Percentiles rank a stretch among this genome's conserved stretches.
Evolutionary conservation across 192 early-diverging fungal genomes (phyloP).

Genomic region (Backusella australiensis): DNA sequence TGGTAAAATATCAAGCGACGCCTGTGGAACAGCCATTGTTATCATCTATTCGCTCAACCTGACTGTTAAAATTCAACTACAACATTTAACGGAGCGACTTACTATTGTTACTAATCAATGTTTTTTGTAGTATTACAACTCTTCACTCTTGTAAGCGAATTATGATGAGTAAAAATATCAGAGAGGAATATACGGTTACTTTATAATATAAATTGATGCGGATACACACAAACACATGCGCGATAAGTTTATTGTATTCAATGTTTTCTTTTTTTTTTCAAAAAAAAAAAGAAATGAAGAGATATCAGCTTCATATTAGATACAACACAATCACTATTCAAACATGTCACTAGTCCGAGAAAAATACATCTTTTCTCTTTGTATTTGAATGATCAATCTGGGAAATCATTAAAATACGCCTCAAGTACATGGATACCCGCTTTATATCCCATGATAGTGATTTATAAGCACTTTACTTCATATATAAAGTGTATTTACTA

Average conservation of each 20-base stretch:
- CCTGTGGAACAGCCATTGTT: not conserved
- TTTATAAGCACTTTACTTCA: not conserved
- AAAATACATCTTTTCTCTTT: not conserved
- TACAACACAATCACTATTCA: not conserved
- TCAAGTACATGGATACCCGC: not conserved
- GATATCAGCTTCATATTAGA: not conserved
- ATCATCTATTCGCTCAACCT: not conserved
- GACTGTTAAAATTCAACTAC: not conserved
- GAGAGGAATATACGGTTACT: not conserved
- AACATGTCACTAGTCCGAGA: too few relatives aligned
- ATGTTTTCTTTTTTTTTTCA: not conserved
- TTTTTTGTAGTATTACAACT: not conserved
- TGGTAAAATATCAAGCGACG: not conserved
- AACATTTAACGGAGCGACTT: not conserved
- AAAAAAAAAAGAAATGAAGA: not conserved
- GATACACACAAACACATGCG: not conserved
- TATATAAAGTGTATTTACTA: not conserved
- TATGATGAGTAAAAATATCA: not conserved
- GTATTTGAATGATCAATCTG: not conserved
- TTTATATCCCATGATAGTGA: not conserved
- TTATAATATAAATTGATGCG: not conserved
- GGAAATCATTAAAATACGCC: not conserved
- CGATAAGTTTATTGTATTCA: not conserved
- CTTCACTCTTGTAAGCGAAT: not conserved
- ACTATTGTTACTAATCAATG: not conserved